A percentile compares a stretch with the other conserved stretches of the same genome.
Conservation (phyloP, 1,284 basidiomycete species). For the Tremellales sp. region DNA sequence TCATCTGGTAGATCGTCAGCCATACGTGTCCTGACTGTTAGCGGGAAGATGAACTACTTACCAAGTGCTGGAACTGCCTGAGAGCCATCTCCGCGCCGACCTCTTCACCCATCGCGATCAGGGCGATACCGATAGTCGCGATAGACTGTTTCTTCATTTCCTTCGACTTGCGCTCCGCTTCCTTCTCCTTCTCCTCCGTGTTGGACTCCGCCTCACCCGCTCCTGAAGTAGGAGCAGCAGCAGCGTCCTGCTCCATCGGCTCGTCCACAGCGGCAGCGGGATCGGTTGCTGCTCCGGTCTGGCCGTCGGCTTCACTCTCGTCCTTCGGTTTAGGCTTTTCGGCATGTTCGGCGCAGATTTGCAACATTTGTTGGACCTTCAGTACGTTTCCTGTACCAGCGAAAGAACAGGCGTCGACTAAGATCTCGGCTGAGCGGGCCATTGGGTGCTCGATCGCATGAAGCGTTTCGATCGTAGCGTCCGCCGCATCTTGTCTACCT, state of each 20-base stretch:
- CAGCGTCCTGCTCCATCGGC: not conserved
- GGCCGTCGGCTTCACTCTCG: conserved; percentile 16
- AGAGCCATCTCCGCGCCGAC: conserved; percentile 96
- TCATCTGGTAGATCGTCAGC: conserved; percentile 67
- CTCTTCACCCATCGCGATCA: conserved; percentile 98
- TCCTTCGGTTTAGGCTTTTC: conserved; percentile 27
- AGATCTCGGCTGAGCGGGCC: conserved; percentile 82
- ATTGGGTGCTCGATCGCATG: conserved; percentile 93
- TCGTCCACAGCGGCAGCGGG: conserved; percentile 5
- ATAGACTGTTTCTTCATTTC: conserved; percentile 89
- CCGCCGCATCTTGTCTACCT: conserved; percentile 86
- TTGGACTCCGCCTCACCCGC: conserved; percentile 11
- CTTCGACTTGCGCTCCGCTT: conserved; percentile 56
- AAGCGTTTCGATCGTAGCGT: conserved; percentile 91
- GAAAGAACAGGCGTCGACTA: conserved; percentile 92
- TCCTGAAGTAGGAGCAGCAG: conserved; percentile 10
- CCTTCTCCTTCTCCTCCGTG: conserved; percentile 42
- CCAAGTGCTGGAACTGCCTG: conserved; percentile 89
- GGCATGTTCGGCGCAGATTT: conserved; percentile 89
- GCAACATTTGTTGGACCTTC: conserved; percentile 88
- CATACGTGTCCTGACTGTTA: not conserved
- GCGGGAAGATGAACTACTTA: conserved; percentile 49
- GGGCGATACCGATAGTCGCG: conserved; percentile 87
- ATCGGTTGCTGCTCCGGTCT: not conserved
- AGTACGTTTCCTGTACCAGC: conserved; percentile 95